Base-by-base conservation (phyloP, 768 basidiomycete genomes). In the Kwoniella dendrophila region DNA sequence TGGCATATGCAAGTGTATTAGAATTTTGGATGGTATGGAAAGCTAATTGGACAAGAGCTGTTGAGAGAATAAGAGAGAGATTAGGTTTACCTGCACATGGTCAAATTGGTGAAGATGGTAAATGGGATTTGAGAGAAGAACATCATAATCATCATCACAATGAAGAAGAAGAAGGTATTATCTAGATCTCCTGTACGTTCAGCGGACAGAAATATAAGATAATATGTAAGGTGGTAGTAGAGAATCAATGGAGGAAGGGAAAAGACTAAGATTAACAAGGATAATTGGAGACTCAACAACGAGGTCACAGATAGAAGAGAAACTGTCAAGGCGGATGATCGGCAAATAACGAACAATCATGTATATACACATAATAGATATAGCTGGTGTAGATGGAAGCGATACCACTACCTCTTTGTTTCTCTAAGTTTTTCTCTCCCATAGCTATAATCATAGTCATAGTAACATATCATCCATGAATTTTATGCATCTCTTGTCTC, bases 41-140 rank as follows among this genome's bases (percentile, higher is more conserved):
- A 41, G 72, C 74, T 11, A 64, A 75, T 45, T 75, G 74, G 74
- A 40, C 48, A 2, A 51, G 74, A 43, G 74, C 74, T 1, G 71
- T 73, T 5, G 69, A 71, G 55, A 54, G 74, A 20, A 72, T 75
- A 5, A 60, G 74, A 44, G 74, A 75, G 54, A 45, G 74, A 36
- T 45, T 75, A 49, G 74, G 74, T 3, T 52, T 74, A 40, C 63
- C 59, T 34, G 58, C 57, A 10, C 58, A 62, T 36, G 72, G 69
- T 12, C 63, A 73, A 49, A 38, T 73, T 36, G 72, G 69, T 12
- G 66, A 65, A 20, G 69, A 73, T 66, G 72, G 72, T n/a, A 73
- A 73, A 41, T 62, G 60, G 60, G 60, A 60, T 47, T 33, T 45
- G 30, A 36, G 43, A 12, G 59, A 44, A 4, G 30, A 47, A 26